phyloP scores from a whole-genome alignment of 2,329 filamentous ascomycete species.

The Hypoxylon rubiginosum region DNA sequence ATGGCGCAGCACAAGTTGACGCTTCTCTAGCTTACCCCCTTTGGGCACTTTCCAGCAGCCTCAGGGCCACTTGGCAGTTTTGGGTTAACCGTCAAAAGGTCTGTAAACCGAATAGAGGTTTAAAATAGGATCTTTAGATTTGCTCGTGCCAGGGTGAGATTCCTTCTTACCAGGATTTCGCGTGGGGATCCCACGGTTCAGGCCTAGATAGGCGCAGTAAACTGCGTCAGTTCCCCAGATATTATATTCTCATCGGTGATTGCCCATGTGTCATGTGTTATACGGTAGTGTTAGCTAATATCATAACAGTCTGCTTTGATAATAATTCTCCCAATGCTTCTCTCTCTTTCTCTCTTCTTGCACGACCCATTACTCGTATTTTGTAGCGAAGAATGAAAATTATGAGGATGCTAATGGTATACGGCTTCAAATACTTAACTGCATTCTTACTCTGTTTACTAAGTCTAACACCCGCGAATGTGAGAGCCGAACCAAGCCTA shows the following conservation, averaged over 20 bases:
- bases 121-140: not conserved
- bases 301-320: not conserved
- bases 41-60: not conserved
- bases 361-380: not conserved
- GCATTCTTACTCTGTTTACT: conserved; percentile 1
- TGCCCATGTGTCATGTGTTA: no score
- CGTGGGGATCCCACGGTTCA: not conserved
- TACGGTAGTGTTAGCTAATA: not conserved
- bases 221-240: not conserved
- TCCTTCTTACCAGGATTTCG: not conserved
- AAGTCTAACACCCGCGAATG: not conserved
- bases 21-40: not conserved
- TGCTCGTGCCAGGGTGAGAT: not conserved
- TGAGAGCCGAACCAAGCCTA: not conserved
- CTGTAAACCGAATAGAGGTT: not conserved
- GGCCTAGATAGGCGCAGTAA: not conserved
- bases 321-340: not conserved
- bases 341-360: not conserved
- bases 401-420: not conserved
- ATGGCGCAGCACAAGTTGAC: not conserved
- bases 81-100: not conserved
- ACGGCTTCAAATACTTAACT: not conserved
- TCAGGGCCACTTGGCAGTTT: not conserved
- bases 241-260: not conserved
- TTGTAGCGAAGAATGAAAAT: not conserved